Evolutionary conservation across 1,284 basidiomycete species (phyloP).

Genomic region (Ustilago sp.): DNA sequence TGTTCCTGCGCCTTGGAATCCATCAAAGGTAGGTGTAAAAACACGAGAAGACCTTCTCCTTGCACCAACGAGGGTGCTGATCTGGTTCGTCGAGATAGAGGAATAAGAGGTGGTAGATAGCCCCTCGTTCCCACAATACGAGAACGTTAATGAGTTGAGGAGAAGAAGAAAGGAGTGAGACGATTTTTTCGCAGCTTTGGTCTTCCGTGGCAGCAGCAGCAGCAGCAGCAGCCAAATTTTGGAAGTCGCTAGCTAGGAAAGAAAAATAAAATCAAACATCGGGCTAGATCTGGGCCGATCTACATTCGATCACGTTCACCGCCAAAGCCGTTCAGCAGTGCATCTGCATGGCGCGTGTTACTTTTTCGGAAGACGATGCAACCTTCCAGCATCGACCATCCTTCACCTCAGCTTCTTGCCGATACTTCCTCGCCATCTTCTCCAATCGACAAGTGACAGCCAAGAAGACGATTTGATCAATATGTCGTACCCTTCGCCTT

Average conservation of each 20-base stretch:
- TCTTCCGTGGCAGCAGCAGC: background rate
- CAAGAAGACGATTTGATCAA: background rate
- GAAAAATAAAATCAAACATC: constrained; percentile 20
- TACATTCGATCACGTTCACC: constrained; percentile 6
- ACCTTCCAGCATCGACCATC: background rate
- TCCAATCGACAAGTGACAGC: background rate
- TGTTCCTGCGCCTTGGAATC: constrained; percentile 40
- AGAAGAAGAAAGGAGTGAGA: constrained; percentile 25
- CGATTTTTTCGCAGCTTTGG: background rate
- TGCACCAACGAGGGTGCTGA: constrained; percentile 29
- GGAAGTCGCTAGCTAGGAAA: background rate
- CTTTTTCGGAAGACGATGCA: background rate
- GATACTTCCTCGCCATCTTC: background rate
- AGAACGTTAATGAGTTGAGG: constrained; percentile 59
- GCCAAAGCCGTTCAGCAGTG: constrained; percentile 18
- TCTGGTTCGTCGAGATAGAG: constrained; percentile 62
- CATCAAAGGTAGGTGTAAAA: constrained; percentile 26
- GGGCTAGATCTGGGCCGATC: background rate
- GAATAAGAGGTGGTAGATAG: constrained; percentile 40
- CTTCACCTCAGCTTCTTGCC: background rate
- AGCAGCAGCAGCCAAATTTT: constrained; percentile 1
- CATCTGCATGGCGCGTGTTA: constrained; percentile 18
- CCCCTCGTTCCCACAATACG: constrained; percentile 60
- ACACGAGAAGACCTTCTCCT: constrained; percentile 47
- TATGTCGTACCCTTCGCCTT: constrained; percentile 37